phyloP scores from a whole-genome alignment of 495 filamentous ascomycete species.

The Cetradonia linearis region DNA sequence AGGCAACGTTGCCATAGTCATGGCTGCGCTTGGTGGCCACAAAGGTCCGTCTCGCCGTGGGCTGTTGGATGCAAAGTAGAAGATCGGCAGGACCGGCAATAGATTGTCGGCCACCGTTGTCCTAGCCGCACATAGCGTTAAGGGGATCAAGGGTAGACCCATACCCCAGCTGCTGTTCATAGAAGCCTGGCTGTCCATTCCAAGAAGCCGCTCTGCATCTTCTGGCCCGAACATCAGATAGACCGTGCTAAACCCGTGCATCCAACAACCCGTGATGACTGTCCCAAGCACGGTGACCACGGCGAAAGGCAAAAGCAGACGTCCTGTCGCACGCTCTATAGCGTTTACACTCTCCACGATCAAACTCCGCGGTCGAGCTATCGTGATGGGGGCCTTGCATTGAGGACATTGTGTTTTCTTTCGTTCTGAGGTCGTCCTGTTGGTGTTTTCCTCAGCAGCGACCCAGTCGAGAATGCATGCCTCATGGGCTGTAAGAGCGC shows the following conservation, averaged over 20 bases:
- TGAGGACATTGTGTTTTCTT: slow-evolving; percentile 70
- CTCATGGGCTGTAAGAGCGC: slow-evolving; percentile 82
- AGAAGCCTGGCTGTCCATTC: slow-evolving; percentile 25
- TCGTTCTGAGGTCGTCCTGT: slow-evolving; percentile 36
- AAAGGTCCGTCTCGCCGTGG: slow-evolving; percentile 35
- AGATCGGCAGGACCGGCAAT: slow-evolving; percentile 51
- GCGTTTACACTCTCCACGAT: slow-evolving; percentile 50
- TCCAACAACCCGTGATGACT: slow-evolving; percentile 44
- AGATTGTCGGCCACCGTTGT: slow-evolving; percentile 48
- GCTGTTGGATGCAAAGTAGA: slow-evolving; percentile 47
- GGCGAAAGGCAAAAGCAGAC: slow-evolving; percentile 49
- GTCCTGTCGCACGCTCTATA: slow-evolving; percentile 44
- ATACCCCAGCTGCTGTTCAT: slow-evolving; percentile 34
- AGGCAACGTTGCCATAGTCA: slow-evolving; percentile 59
- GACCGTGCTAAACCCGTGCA: slow-evolving; percentile 50
- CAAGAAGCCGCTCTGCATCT: slow-evolving; percentile 44
- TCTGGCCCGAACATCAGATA: slow-evolving; percentile 53
- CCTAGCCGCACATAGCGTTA: slow-evolving; percentile 49
- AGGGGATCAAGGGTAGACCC: slow-evolving; percentile 53
- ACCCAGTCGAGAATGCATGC: slow-evolving; percentile 85
- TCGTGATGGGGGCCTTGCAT: slow-evolving; percentile 70
- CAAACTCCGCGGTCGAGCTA: slow-evolving; percentile 61
- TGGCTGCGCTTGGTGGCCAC: slow-evolving; percentile 69
- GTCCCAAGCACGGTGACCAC: slow-evolving; percentile 45
- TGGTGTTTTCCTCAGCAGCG: slow-evolving; percentile 63